phyloP scores from a whole-genome alignment of 306 rosid species.

The Lablab purpureus region DNA sequence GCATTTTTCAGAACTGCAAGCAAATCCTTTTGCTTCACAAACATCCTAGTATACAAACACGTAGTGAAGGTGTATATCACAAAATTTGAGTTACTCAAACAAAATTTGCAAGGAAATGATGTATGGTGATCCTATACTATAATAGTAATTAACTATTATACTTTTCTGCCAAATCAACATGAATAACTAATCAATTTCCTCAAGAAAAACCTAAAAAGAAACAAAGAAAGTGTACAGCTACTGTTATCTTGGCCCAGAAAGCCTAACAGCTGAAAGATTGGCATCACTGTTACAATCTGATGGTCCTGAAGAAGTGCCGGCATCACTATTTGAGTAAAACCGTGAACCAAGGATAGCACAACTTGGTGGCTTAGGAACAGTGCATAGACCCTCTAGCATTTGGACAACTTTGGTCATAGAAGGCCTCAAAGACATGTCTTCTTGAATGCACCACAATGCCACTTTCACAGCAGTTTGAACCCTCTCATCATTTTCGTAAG shows the following conservation, averaged over 20 bases:
- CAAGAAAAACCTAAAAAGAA: not conserved
- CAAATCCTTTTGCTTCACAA: not conserved
- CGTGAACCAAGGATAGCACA: conserved; percentile 26
- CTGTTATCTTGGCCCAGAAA: conserved; percentile 49
- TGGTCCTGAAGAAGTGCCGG: conserved; percentile 36
- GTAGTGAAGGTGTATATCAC: not conserved
- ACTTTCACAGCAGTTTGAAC: conserved; percentile 28
- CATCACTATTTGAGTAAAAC: conserved; percentile 19
- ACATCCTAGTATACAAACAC: not conserved
- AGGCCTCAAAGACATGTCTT: conserved; percentile 48
- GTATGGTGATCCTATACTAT: not conserved
- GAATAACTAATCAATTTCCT: not conserved
- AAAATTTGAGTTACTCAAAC: not conserved
- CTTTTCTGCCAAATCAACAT: not conserved
- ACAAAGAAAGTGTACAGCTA: not conserved
- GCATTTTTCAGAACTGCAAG: not conserved
- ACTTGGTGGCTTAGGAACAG: conserved; percentile 45
- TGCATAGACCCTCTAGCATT: conserved; percentile 50
- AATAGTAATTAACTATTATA: not conserved
- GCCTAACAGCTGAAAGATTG: conserved; percentile 32
- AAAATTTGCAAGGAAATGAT: conserved; percentile 31
- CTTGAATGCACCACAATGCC: conserved; percentile 51
- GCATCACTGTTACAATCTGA: conserved; percentile 36
- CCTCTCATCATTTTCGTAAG: conserved; percentile 40
- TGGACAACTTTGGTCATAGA: conserved; percentile 44